A percentile compares a stretch with the other conserved stretches of the same genome.
phyloP scores from a whole-genome alignment of 1,284 basidiomycete genomes.

The Schizophyllum commune region DNA sequence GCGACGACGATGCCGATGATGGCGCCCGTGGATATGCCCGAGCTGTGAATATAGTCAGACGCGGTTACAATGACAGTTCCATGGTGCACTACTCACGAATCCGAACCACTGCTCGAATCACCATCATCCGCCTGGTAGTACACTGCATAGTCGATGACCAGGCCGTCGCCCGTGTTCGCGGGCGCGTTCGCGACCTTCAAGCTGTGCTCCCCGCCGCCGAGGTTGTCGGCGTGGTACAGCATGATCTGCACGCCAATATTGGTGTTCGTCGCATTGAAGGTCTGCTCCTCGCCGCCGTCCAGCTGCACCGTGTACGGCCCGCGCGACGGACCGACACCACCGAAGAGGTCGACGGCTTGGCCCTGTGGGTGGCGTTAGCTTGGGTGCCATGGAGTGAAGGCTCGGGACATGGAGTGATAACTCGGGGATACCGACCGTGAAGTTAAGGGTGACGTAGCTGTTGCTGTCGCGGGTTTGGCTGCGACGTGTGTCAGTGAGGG shows the following conservation, averaged over 20 bases:
- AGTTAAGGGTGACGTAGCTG: slow-evolving; percentile 14
- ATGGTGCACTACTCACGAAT: too few relatives aligned
- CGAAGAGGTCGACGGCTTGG: slow-evolving; percentile 9
- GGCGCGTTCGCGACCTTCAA: slow-evolving; percentile 7
- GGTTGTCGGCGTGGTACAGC: slow-evolving; percentile 10
- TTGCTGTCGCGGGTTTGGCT: slow-evolving; percentile 12
- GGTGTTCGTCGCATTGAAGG: slow-evolving; percentile 8
- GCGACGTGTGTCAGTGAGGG: background rate
- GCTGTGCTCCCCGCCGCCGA: slow-evolving; percentile 11
- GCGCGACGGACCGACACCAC: slow-evolving; percentile 10
- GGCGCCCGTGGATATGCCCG: background rate
- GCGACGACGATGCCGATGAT: background rate
- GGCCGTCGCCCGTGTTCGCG: background rate
- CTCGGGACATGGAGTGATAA: too few relatives aligned
- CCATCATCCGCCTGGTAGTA: background rate
- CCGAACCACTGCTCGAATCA: too few relatives aligned
- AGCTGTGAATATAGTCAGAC: background rate
- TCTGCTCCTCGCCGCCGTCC: slow-evolving; percentile 5
- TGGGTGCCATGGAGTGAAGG: background rate
- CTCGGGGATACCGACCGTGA: slow-evolving; percentile 16
- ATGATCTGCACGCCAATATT: slow-evolving; percentile 3
- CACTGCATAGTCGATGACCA: slow-evolving; percentile 13
- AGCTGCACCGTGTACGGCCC: slow-evolving; percentile 10
- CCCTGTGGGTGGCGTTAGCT: slow-evolving; percentile 1
- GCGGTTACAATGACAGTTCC: too few relatives aligned